Conservation (phyloP, 2,329 filamentous ascomycete species). For the Huntiella abstrusa region DNA sequence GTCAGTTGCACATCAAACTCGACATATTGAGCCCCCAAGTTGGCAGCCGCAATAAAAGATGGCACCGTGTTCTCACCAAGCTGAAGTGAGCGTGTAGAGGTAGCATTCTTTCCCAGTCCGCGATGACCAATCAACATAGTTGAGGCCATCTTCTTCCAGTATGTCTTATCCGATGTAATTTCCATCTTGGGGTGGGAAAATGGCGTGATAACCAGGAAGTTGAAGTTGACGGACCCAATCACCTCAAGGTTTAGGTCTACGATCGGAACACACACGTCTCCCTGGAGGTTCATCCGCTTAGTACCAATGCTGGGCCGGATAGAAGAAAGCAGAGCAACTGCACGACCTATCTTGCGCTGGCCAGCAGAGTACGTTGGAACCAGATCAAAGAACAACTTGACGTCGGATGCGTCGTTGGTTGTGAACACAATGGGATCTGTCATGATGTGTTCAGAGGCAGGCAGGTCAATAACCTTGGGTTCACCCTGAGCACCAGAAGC, state of each 20-base stretch:
- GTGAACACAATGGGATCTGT: constrained; percentile 89
- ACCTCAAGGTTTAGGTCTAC: constrained; percentile 70
- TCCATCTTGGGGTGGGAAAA: constrained; percentile 90
- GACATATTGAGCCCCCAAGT: constrained; percentile 62
- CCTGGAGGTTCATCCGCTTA: constrained; percentile 79
- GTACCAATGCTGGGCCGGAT: constrained; percentile 68
- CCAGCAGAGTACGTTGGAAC: constrained; percentile 88
- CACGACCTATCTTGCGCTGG: constrained; percentile 66
- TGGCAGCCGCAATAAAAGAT: constrained; percentile 91
- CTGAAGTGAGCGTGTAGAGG: constrained; percentile 70
- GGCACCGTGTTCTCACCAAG: constrained; percentile 90
- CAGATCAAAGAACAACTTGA: constrained; percentile 85
- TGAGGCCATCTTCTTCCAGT: constrained; percentile 83
- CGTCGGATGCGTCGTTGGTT: constrained; percentile 55
- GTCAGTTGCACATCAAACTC: constrained; percentile 86
- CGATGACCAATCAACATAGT: constrained; percentile 63
- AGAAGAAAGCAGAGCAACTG: constrained; percentile 69
- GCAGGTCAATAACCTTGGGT: constrained; percentile 74
- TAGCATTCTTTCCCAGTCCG: constrained; percentile 77
- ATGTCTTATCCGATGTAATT: constrained; percentile 75
- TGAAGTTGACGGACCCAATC: constrained; percentile 91
- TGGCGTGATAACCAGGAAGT: constrained; percentile 85
- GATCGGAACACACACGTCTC: constrained; percentile 82
- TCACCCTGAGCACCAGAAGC: constrained; percentile 73
- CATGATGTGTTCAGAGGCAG: constrained; percentile 80